phyloP scores from a whole-genome alignment of 768 basidiomycete genomes.

The Trametopsis cervina region DNA sequence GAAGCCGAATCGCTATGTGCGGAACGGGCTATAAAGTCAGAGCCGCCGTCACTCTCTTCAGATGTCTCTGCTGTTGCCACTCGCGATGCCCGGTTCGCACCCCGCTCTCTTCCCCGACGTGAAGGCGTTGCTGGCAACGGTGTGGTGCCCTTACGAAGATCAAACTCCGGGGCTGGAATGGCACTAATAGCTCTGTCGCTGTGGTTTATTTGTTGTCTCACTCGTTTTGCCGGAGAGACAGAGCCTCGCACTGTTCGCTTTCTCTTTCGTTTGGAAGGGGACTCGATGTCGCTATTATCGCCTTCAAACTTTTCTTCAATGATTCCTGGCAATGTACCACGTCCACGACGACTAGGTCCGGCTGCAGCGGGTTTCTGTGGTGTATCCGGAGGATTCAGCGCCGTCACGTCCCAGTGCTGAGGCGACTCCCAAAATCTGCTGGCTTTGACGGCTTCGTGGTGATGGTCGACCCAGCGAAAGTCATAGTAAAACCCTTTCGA shows the following conservation, averaged over 20 bases:
- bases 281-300: background rate
- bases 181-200: too few species aligned
- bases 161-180: too few species aligned
- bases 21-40: background rate
- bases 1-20: too few species aligned
- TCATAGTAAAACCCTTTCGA: slow-evolving; percentile 56
- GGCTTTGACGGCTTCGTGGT: slow-evolving; percentile 8
- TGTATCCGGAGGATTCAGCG: background rate
- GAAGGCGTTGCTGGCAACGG: too few species aligned
- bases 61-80: background rate
- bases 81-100: background rate
- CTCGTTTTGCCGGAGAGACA: background rate
- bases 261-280: background rate
- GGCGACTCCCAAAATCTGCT: slow-evolving; percentile 24
- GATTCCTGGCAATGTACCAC: background rate
- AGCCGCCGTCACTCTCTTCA: background rate
- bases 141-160: too few species aligned
- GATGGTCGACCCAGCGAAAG: slow-evolving; percentile 52
- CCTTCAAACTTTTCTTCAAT: background rate
- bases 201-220: too few species aligned
- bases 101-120: background rate
- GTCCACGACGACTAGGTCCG: background rate
- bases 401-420: slow-evolving; percentile 4
- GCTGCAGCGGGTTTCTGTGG: slow-evolving; percentile 1
- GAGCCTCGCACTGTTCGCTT: background rate